These are phyloP conservation scores for Botrytis porri DNA, from an alignment of 2,329 filamentous ascomycete species.

Conservation along the genomic window DNA sequence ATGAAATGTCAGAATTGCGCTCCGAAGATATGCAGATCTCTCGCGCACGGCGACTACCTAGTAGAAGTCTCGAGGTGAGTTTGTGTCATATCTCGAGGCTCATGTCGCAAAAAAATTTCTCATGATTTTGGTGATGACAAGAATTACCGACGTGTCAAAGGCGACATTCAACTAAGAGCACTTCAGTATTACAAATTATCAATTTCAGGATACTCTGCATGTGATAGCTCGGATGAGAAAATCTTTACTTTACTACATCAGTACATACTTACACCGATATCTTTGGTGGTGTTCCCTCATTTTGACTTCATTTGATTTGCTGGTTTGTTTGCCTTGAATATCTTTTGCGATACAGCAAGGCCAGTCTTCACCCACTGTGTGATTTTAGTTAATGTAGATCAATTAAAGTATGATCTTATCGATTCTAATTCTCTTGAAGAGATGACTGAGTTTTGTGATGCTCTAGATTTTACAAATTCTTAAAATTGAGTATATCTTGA, in stretches of 20 bases:
- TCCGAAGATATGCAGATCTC: neutral
- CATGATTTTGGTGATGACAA: fast-evolving
- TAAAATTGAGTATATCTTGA: neutral
- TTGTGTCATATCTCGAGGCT: neutral
- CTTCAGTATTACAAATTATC: neutral
- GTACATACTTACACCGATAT: neutral
- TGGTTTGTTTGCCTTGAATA: neutral
- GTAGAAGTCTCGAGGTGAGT: neutral
- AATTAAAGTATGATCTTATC: neutral
- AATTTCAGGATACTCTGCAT: neutral
- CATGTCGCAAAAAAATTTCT: neutral
- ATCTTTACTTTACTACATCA: neutral
- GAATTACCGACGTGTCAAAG: neutral
- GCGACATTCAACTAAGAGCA: neutral
- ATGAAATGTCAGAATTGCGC: neutral
- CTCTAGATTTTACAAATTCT: neutral
- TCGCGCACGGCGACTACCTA: neutral
- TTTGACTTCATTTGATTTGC: neutral
- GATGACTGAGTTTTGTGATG: neutral
- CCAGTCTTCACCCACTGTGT: neutral
- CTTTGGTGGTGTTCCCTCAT: neutral
- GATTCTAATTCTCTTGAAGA: neutral
- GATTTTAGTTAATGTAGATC: neutral
- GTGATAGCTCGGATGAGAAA: neutral
- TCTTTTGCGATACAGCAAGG: neutral